Base-by-base conservation (phyloP, 495 filamentous ascomycete genomes). In the Annulohypoxylon moriforme region DNA sequence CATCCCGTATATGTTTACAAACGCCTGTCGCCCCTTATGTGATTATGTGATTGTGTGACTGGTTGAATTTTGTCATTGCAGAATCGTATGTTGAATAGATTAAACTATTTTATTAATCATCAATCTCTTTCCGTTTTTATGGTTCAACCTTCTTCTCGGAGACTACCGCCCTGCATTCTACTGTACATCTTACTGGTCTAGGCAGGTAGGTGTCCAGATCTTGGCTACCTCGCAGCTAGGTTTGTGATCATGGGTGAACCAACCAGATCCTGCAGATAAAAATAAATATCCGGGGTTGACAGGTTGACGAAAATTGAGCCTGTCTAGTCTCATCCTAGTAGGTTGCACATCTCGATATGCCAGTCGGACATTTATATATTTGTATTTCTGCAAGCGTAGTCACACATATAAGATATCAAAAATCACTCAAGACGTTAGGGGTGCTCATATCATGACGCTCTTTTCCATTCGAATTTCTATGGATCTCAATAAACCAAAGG, bases 391-490 rank as follows among this genome's bases (percentile, higher is more conserved):
- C 31, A 38, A 62, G 29, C 36, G 29, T 31, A 8, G 24, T 44
- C 36, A 60, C 20, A 20, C 56, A n/a, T 34, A 34, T 29, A 10
- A 34, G 6, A n/a, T 8, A 24, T 34, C 16, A 4, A n/a, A 40
- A 50, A 14, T 4, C 13, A 29, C 14, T 34, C 8, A 16, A 16
- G 20, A 33, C 29, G 8, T 55, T 55, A 3, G 29, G 29, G 20
- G 22, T 34, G 10, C 33, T 62, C 49, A 58, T 63, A 53, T 27
- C 49, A 61, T 69, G 50, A 57, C 63, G 18, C 46, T 58, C 46
- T 60, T 47, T 67, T 69, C 58, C 72, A 63, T 71, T 71, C 31
- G 44, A 57, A 44, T 74, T 61, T 59, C 68, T 68, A 74, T 42
- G 67, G 67, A 62, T 58, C 64, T 71, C 38, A 50, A 55, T 64